A percentile compares a stretch with the other conserved stretches of the same genome.
These are phyloP conservation scores for Coemansia sp. DNA, from an alignment of 192 early-diverging fungal genomes.

Conservation along the genomic window DNA sequence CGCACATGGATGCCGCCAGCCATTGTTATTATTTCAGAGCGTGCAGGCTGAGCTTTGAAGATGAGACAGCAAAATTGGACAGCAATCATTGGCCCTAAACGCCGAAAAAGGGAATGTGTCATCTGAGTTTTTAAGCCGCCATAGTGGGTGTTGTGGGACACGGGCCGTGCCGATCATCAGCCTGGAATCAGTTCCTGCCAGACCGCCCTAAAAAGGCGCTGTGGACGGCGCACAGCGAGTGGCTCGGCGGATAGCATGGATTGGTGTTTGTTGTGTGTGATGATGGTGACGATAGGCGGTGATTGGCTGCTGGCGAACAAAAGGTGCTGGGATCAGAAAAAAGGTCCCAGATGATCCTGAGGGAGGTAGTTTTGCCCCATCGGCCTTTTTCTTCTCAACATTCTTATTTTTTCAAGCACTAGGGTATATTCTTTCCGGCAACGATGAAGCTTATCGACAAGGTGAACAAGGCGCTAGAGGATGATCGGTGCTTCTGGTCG, in stretches of 20 bases:
- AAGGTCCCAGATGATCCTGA: not conserved
- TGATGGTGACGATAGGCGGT: conserved; percentile 10
- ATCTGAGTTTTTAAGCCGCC: not conserved
- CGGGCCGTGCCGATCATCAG: not conserved
- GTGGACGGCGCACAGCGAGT: not conserved
- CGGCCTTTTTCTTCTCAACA: conserved; percentile 1
- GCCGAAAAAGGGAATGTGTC: not conserved
- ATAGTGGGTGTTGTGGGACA: not conserved
- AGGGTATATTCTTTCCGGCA: not conserved
- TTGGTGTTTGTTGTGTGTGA: not conserved
- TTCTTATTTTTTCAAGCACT: conserved; percentile 1
- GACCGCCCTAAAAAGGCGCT: not conserved
- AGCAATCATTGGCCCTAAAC: not conserved
- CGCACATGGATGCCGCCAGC: not conserved
- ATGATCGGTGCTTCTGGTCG: conserved; percentile 74
- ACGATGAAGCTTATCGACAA: conserved; percentile 76
- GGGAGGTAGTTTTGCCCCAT: not conserved
- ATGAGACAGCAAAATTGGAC: not conserved
- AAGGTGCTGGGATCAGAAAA: not conserved
- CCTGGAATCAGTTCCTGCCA: not conserved
- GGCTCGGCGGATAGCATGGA: not conserved
- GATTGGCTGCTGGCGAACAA: conserved; percentile 3
- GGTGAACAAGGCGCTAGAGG: conserved; percentile 64
- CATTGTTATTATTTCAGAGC: not conserved
- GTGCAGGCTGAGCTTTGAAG: not conserved